Evolutionary conservation across 176 grass and related monocot species (phyloP), one percentile per base, ranked within the genome.

Genomic region (Musa itinerans): DNA sequence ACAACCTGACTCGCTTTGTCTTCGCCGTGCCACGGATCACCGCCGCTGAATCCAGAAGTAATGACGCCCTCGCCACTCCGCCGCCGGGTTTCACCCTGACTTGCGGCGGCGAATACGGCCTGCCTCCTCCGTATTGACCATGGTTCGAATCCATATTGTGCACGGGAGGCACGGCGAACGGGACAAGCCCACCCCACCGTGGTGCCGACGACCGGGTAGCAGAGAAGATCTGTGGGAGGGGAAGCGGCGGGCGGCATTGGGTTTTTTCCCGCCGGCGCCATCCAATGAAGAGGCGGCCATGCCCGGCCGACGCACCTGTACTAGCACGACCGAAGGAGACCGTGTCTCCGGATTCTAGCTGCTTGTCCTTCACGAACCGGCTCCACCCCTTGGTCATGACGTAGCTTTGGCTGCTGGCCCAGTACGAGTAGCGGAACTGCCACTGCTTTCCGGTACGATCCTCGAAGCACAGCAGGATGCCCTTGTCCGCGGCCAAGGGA

Each of bases 361-460:
- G 77, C 84, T 98, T 98, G 78, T 98, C 94, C 78, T 91, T 93
- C 52, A 98, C 94, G 78, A 93, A 98, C 52, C 90, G 90, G 84
- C 95, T 99, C 95, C 95, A 99, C 0, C 95, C 95, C 54, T 99
- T 99, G 80, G 95, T 99, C 82, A 99, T 91, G 51, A 99, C 95
- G 83, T 99, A 99, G 84, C 90, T 99, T 83, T 99, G 95, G 88
- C 95, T 99, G 88, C 90, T 99, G 81, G 89, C 92, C 95, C 95
- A 99, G 86, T 99, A 99, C 5, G 95, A 99, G 88, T 99, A 99
- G 48, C 95, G 86, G 85, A 99, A 99, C 25, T 59, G 54, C 73
- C 73, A 75, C 55, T 56, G 73, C 54, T 75, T 75, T 2, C 73
- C 71, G 22, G 34, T 11, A 34, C 34, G 67, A 12, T 69, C 67